Evolutionary conservation across 257 asterid genomes (phyloP).

Genomic region (Striga asiatica): DNA sequence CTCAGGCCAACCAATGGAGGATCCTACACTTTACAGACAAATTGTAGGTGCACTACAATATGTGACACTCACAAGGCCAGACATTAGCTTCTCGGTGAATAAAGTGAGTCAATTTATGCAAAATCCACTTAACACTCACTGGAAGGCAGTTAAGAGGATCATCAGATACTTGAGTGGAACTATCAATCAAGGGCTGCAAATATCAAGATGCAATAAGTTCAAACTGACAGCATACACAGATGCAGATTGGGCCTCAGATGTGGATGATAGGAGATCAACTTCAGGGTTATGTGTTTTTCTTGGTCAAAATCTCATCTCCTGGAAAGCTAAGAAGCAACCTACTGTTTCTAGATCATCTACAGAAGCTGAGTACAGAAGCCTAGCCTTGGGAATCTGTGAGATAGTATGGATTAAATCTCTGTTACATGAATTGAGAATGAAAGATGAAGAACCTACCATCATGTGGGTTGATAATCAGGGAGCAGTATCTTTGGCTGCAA

Average conservation of each 20-base stretch:
- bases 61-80: too few relatives aligned
- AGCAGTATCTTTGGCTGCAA: not conserved
- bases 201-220: not conserved
- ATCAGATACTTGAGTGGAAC: not conserved
- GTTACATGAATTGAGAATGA: not conserved
- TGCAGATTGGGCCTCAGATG: not conserved
- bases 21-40: not conserved
- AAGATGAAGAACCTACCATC: not conserved
- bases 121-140: too few relatives aligned
- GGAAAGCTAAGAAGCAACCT: not conserved
- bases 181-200: not conserved
- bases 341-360: too few relatives aligned
- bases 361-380: not conserved
- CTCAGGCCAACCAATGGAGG: not conserved
- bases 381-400: not conserved
- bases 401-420: not conserved
- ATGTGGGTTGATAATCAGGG: not conserved
- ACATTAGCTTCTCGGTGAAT: not conserved
- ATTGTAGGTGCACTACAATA: not conserved
- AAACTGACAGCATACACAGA: not conserved
- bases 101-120: not conserved
- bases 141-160: too few relatives aligned
- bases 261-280: not conserved
- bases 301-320: not conserved
- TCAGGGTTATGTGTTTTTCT: not conserved